These are phyloP conservation scores for Leishmania martiniquensis DNA, from an alignment of 208 protist species.

Conservation along the genomic window DNA sequence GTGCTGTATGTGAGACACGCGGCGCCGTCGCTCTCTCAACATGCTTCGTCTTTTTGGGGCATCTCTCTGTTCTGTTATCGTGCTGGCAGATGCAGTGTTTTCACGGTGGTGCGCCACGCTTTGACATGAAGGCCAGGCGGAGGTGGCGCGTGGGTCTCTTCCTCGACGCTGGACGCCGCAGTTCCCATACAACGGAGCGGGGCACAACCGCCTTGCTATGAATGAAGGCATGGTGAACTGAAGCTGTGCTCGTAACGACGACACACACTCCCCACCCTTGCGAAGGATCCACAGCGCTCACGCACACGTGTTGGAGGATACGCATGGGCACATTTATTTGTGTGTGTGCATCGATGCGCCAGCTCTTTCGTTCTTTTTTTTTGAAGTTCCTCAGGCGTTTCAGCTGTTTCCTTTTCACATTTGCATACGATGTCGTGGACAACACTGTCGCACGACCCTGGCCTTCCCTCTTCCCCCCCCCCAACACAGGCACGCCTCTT, in stretches of 20 bases:
- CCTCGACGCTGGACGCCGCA: background rate
- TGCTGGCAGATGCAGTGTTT: background rate
- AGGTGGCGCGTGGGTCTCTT: background rate
- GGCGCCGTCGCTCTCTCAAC: background rate
- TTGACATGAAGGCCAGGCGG: background rate
- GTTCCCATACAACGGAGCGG: background rate
- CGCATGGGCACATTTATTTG: background rate
- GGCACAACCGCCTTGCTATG: background rate
- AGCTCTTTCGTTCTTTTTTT: background rate
- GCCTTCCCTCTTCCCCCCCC: background rate
- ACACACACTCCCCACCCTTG: background rate
- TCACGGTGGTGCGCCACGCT: background rate
- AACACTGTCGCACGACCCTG: background rate
- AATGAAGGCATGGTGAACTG: background rate
- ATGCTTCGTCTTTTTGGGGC: background rate
- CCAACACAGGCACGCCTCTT: background rate
- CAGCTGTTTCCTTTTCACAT: background rate
- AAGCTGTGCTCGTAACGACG: background rate
- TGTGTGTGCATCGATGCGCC: background rate
- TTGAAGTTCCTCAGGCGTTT: too few relatives aligned
- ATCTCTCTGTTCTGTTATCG: background rate
- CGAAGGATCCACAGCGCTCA: background rate
- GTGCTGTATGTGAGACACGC: background rate
- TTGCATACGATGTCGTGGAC: background rate
- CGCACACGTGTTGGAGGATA: background rate